Conservation (phyloP, 164 flowering plant species). For the Macadamia integrifolia region DNA sequence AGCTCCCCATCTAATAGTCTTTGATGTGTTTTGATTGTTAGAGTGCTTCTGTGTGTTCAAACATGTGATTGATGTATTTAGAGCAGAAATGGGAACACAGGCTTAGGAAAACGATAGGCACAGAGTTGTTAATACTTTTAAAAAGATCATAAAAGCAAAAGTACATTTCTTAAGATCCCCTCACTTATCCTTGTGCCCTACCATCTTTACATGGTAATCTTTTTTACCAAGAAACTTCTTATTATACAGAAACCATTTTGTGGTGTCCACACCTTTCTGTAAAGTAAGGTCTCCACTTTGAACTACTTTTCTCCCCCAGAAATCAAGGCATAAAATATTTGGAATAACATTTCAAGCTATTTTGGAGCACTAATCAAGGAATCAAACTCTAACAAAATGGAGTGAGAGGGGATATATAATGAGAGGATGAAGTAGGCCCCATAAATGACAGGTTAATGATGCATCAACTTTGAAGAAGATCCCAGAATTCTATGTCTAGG, state of each 20-base stretch:
- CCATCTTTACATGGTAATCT: conserved; percentile 38
- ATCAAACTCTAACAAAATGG: neutral
- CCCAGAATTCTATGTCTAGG: neutral
- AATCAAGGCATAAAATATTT: neutral
- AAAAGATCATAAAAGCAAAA: conserved; percentile 30
- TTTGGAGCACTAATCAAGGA: conserved; percentile 6
- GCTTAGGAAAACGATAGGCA: conserved; percentile 27
- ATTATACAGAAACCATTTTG: conserved; percentile 27
- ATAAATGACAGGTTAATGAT: conserved; percentile 1
- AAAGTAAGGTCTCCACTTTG: conserved; percentile 30
- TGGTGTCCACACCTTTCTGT: conserved; percentile 33
- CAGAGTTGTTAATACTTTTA: conserved; percentile 12
- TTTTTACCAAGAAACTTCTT: conserved; percentile 45
- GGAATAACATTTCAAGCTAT: neutral
- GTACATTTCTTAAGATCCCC: conserved; percentile 25
- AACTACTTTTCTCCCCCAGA: conserved; percentile 9
- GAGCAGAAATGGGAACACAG: conserved; percentile 18
- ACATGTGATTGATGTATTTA: neutral
- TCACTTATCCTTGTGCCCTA: conserved; percentile 34
- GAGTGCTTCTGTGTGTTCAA: neutral
- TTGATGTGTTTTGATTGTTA: neutral
- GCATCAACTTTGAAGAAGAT: neutral
- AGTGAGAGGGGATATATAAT: neutral
- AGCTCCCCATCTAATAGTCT: neutral
- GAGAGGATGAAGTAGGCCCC: conserved; percentile 2